These are phyloP conservation scores for Yamadazyma takamatsuzukensis DNA, from an alignment of 805 yeast genomes.

Conservation along the genomic window DNA sequence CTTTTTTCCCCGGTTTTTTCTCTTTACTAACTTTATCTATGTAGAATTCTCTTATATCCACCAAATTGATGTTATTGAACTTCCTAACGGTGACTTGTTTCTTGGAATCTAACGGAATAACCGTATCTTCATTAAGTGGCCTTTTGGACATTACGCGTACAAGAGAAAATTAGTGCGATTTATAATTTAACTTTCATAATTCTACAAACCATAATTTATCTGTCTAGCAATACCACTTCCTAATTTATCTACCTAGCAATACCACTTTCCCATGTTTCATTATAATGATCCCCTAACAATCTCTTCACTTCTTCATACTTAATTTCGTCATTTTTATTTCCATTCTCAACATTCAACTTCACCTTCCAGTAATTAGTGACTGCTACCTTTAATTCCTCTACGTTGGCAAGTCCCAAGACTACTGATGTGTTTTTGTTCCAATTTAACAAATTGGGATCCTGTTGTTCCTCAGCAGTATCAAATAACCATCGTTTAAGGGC, in stretches of 20 bases:
- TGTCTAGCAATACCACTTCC: background rate
- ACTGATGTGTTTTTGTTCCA: constrained; percentile 45
- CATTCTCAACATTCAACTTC: constrained; percentile 23
- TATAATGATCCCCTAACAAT: constrained; percentile 49
- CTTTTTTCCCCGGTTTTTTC: constrained; percentile 78
- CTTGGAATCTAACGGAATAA: constrained; percentile 25
- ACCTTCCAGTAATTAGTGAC: constrained; percentile 53
- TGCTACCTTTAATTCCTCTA: constrained; percentile 64
- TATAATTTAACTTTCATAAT: no score
- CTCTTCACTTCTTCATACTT: constrained; percentile 41
- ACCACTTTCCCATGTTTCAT: constrained; percentile 63
- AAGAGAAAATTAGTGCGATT: no score
- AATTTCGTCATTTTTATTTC: constrained; percentile 40
- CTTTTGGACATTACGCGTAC: constrained; percentile 2
- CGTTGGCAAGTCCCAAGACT: constrained; percentile 72
- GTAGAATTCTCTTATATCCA: constrained; percentile 86
- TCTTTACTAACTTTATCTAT: constrained; percentile 51
- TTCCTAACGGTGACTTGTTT: constrained; percentile 72
- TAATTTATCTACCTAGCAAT: constrained; percentile 4
- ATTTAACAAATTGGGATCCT: constrained; percentile 7
- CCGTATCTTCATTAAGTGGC: constrained; percentile 5
- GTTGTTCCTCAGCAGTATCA: constrained; percentile 14
- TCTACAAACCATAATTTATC: background rate
- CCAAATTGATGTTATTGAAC: constrained; percentile 61
- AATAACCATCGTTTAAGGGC: constrained; percentile 62